phyloP scores from a whole-genome alignment of 768 basidiomycete species.

The Tephrocybe sp. region DNA sequence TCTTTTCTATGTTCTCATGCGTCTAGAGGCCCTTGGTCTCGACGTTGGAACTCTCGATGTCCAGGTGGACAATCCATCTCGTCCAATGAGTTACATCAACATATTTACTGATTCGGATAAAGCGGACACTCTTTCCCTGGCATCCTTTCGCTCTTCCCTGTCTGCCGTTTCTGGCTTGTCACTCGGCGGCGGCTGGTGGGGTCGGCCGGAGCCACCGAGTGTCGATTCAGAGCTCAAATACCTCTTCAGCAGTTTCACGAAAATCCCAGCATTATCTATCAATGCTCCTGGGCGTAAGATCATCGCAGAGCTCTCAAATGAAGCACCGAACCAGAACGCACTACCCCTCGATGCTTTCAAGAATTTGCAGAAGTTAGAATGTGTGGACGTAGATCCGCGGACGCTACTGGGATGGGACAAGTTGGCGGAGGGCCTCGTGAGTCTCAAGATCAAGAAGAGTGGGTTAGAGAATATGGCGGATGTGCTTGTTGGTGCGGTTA shows the following conservation, averaged over 20 bases:
- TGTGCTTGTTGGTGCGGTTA: constrained; percentile 74
- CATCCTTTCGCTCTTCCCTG: constrained; percentile 74
- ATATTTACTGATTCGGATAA: constrained; percentile 56
- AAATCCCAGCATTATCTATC: constrained; percentile 76
- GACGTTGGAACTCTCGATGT: constrained; percentile 81
- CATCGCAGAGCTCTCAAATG: constrained; percentile 68
- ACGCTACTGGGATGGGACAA: constrained; percentile 82
- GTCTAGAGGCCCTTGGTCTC: constrained; percentile 79
- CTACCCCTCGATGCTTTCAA: constrained; percentile 85
- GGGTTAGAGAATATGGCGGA: constrained; percentile 82
- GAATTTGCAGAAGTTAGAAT: constrained; percentile 75
- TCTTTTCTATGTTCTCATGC: constrained; percentile 86
- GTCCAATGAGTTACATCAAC: constrained; percentile 76
- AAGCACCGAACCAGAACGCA: constrained; percentile 71
- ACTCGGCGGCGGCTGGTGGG: constrained; percentile 75
- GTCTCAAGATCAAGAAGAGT: constrained; percentile 75
- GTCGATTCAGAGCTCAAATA: constrained; percentile 80
- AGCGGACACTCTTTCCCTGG: constrained; percentile 72
- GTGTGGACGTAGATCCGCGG: constrained; percentile 81
- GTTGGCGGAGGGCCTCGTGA: constrained; percentile 66
- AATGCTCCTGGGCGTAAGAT: constrained; percentile 62
- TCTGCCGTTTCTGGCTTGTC: constrained; percentile 78
- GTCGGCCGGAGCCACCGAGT: constrained; percentile 51
- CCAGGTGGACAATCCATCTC: constrained; percentile 66
- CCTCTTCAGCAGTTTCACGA: constrained; percentile 89